Base-by-base conservation (phyloP, 192 early-diverging fungal genomes). In the Fimicolochytrium jonesii region DNA sequence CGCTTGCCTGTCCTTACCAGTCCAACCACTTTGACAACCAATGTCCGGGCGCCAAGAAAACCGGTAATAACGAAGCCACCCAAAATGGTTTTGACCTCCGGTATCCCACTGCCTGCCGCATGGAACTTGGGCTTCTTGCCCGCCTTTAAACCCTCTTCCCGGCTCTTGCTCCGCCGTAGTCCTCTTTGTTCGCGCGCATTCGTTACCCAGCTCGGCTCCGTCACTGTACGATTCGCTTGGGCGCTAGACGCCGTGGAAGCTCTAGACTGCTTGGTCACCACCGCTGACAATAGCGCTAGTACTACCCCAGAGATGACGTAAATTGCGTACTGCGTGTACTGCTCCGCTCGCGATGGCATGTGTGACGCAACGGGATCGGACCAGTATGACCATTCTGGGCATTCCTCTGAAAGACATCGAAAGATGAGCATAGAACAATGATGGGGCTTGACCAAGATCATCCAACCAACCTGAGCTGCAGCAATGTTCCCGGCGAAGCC, bases 1-100 rank as follows among this genome's bases (percentile, higher is more conserved):
- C n/a, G n/a, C 17, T 9, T 17, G 9, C 37, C 37, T 9, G 17
- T 37, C 1, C 61, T 36, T 58, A 66, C 64, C 66, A 67, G 45
- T 11, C 48, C 58, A 5, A 53, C 31, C 22, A 30, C 35, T 43
- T 60, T 47, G 26, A 69, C 64, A 13, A 9, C 92, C 89, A 98
- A 75, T 11, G 94, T 97, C 66, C 88, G 79, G 25, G 88, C 74
- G 7, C 92, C 94, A 31, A 98, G 71, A 74, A 96, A 98, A 32
- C 87, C 85, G 32, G 87, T 79, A 52, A 98, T 95, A 29, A 96
- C 90, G 77, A 98, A 98, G 15, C 95, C 95, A 44, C 93, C 90
- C 37, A 98, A 72, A 37, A 98, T 97, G 11, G 89, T 90, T 68
- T 98, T 98, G 43, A 98, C 88, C 72, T 98, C 94, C 11, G 89